These are phyloP conservation scores for Leptodontidium sp. DNA, from an alignment of 2,329 filamentous ascomycete species.

Conservation along the genomic window DNA sequence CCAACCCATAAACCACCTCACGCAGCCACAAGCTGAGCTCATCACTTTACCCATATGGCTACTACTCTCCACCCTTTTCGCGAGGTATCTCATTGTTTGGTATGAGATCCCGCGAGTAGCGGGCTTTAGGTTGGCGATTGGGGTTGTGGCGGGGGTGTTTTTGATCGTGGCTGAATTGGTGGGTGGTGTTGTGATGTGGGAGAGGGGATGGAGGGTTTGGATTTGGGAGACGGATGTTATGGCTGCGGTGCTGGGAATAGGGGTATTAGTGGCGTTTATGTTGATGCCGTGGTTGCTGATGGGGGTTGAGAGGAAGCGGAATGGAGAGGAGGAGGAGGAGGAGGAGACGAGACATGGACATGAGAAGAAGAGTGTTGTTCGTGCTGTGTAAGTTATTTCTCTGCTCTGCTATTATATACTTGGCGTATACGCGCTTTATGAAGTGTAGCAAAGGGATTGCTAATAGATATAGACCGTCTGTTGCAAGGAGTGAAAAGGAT, in stretches of 20 bases:
- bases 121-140: constrained; percentile 46
- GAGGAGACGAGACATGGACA: constrained; percentile 42
- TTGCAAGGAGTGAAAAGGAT: neutral
- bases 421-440: too few relatives aligned
- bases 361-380: constrained; percentile 32
- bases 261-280: constrained; percentile 34
- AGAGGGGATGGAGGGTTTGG: constrained; percentile 36
- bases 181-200: constrained; percentile 34
- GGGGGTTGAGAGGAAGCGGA: constrained; percentile 38
- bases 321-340: constrained; percentile 43
- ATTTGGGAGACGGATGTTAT: constrained; percentile 33
- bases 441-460: neutral
- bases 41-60: constrained; percentile 32
- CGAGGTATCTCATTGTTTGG: constrained; percentile 39
- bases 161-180: constrained; percentile 39
- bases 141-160: constrained; percentile 40
- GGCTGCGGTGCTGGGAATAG: constrained; percentile 26
- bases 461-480: neutral
- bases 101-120: constrained; percentile 45
- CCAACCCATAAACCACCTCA: constrained; percentile 33
- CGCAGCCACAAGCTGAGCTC: constrained; percentile 33
- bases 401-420: neutral
- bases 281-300: constrained; percentile 44
- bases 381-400: constrained; percentile 35
- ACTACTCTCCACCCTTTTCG: constrained; percentile 40